phyloP scores from a whole-genome alignment of 306 rosid species.

The Ceratonia siliqua region DNA sequence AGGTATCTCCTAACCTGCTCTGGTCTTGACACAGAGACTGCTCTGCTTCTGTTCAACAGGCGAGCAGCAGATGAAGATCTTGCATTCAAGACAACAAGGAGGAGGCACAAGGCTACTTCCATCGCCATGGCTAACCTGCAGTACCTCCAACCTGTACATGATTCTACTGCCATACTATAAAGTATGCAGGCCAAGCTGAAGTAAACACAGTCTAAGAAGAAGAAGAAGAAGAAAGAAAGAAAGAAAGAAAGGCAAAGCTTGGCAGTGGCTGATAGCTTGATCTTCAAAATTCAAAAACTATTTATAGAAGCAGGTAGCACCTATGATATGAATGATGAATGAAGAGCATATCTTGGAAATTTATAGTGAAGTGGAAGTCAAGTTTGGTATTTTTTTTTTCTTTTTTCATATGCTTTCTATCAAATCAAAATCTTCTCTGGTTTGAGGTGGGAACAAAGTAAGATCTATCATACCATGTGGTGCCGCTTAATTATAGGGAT shows the following conservation, averaged over 20 bases:
- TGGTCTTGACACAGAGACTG: neutral
- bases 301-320: neutral
- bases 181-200: neutral
- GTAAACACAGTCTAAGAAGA: neutral
- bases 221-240: neutral
- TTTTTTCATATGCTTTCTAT: too few species aligned
- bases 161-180: neutral
- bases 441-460: too few species aligned
- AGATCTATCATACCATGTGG: too few species aligned
- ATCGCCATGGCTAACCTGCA: slow-evolving; percentile 10
- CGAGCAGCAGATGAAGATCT: slow-evolving; percentile 27
- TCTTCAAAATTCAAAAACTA: neutral
- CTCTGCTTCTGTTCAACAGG: slow-evolving; percentile 8
- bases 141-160: slow-evolving; percentile 19
- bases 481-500: too few species aligned
- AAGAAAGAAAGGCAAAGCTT: neutral
- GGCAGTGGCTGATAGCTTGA: slow-evolving; percentile 12
- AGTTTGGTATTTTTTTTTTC: too few species aligned
- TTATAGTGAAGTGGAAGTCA: slow-evolving; percentile 5
- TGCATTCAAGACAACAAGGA: slow-evolving; percentile 40
- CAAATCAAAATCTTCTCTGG: too few species aligned
- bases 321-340: neutral
- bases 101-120: slow-evolving; percentile 24
- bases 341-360: neutral
- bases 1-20: slow-evolving; percentile 33